Conservation (phyloP, 768 basidiomycete genomes). For the Trametes cubensis region DNA sequence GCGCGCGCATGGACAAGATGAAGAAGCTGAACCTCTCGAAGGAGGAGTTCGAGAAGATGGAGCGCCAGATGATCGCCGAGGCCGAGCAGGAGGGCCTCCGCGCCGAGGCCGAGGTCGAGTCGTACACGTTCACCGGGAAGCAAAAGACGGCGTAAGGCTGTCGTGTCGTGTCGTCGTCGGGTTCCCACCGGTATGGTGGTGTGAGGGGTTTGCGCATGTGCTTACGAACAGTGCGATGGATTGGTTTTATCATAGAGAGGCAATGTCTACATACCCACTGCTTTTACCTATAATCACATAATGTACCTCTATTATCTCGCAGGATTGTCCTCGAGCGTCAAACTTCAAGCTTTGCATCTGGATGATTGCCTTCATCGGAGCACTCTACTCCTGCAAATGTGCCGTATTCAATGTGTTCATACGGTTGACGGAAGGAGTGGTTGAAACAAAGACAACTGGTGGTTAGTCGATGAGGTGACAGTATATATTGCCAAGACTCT, state of each 20-base stretch:
- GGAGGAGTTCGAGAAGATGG: conserved; percentile 56
- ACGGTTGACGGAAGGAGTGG: too few species aligned
- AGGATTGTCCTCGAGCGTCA: neutral
- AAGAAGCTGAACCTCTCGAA: conserved; percentile 50
- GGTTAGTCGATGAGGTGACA: too few species aligned
- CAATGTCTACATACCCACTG: conserved; percentile 18
- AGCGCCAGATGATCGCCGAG: conserved; percentile 66
- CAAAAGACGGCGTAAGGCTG: conserved; percentile 24
- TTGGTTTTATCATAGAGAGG: conserved; percentile 8
- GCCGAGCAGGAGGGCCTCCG: conserved; percentile 73
- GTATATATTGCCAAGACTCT: too few species aligned
- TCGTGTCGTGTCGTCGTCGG: neutral
- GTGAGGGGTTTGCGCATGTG: too few species aligned
- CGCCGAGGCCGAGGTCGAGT: conserved; percentile 58
- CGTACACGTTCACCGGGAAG: conserved; percentile 29
- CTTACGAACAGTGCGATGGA: too few species aligned
- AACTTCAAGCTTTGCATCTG: too few species aligned
- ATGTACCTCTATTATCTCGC: conserved; percentile 15
- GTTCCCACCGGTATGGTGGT: neutral
- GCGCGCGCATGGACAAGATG: conserved; percentile 62
- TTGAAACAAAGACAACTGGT: too few species aligned
- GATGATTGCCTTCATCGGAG: too few species aligned
- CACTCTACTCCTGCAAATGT: too few species aligned
- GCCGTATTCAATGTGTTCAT: too few species aligned
- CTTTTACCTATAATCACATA: conserved; percentile 22